Percentiles rank a stretch among this genome's conserved stretches.
Evolutionary conservation across 257 asterid genomes (phyloP).

Genomic region (Rubia yunnanensis): DNA sequence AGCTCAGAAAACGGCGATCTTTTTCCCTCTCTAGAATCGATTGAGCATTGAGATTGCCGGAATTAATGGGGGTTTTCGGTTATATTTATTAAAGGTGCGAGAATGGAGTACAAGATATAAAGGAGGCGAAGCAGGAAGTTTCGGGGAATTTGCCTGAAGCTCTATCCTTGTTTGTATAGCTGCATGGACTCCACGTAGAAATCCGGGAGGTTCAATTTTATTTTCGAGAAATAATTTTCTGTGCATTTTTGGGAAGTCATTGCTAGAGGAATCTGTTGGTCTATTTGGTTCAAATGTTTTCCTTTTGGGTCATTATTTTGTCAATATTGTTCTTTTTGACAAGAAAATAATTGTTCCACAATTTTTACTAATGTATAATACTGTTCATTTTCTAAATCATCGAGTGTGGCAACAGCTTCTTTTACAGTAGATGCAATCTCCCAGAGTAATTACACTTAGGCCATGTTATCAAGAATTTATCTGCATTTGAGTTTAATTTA

Average conservation of each 20-base stretch:
- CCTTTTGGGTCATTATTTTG: neutral
- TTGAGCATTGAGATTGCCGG: neutral
- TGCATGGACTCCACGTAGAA: conserved; percentile 11
- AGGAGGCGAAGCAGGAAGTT: conserved; percentile 1
- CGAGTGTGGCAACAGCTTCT: no score
- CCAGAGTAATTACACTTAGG: no score
- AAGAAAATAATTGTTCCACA: no score
- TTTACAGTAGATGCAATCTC: no score
- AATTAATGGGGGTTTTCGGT: neutral
- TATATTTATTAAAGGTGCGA: neutral
- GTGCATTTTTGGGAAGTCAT: neutral
- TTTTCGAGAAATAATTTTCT: no score
- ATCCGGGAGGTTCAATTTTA: neutral
- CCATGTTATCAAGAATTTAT: no score
- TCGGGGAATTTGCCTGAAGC: conserved; percentile 15
- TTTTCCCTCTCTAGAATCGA: neutral
- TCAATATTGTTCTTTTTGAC: neutral
- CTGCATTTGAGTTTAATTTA: no score
- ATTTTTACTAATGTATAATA: no score
- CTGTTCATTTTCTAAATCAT: no score
- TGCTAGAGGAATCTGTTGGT: neutral
- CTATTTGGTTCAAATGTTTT: neutral
- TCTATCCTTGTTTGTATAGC: conserved; percentile 4
- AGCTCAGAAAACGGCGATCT: no score
- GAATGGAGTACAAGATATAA: conserved; percentile 6